Conservation (phyloP, 176 grass and related monocot genomes). For the Bothriochloa decipiens region DNA sequence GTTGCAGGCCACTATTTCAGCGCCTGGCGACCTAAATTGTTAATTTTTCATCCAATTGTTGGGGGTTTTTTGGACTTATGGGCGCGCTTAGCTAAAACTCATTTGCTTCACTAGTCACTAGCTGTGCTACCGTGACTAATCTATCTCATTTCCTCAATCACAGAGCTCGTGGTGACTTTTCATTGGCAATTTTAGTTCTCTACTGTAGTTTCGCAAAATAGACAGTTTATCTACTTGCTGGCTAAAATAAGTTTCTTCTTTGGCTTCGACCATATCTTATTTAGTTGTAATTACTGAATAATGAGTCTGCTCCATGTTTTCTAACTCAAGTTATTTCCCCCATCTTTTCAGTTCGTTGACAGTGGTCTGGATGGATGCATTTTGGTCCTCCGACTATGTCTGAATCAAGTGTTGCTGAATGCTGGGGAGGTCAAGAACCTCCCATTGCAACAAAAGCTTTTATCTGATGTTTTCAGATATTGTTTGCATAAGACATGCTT, state of each 20-base stretch:
- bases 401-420: conserved; percentile 58
- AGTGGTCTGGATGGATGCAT: conserved; percentile 57
- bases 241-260: background rate
- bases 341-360: conserved; percentile 61
- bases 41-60: background rate
- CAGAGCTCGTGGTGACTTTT: background rate
- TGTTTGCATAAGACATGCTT: conserved; percentile 71
- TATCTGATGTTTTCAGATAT: conserved; percentile 67
- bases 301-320: conserved; percentile 4
- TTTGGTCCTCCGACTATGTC: conserved; percentile 64
- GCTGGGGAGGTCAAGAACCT: conserved; percentile 43
- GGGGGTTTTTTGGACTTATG: background rate
- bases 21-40: background rate
- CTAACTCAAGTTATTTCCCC: conserved; percentile 23
- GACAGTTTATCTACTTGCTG: background rate
- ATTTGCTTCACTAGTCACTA: background rate
- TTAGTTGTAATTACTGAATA: background rate
- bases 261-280: background rate
- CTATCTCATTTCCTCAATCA: background rate
- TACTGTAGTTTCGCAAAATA: background rate
- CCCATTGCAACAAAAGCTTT: conserved; percentile 46
- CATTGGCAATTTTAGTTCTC: background rate
- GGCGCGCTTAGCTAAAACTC: background rate
- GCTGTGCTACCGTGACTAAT: background rate
- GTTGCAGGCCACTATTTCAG: background rate